phyloP scores from a whole-genome alignment of 2,329 filamentous ascomycete species.

The Beauveria pseudobassiana region DNA sequence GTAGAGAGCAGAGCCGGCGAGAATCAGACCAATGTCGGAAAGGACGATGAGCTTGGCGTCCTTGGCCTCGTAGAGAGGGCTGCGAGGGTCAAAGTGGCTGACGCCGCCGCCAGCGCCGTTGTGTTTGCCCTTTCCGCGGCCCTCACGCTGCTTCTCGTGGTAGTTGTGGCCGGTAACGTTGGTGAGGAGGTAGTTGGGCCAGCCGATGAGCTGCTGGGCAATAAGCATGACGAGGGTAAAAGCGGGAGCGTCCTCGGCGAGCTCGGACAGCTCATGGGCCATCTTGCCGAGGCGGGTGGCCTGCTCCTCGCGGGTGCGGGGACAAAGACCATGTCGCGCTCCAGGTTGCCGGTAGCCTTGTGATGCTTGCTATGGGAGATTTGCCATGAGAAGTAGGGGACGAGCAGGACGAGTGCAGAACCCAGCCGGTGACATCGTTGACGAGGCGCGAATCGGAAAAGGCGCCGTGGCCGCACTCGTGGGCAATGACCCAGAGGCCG shows the following conservation, averaged over 20 bases:
- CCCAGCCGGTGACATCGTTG: constrained; percentile 89
- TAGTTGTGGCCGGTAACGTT: constrained; percentile 96
- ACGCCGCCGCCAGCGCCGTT: constrained; percentile 77
- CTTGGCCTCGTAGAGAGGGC: constrained; percentile 85
- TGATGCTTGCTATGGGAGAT: constrained; percentile 99
- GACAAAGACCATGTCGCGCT: constrained; percentile 99
- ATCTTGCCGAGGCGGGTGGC: constrained; percentile 67
- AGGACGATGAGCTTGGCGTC: constrained; percentile 81
- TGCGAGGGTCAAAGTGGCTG: constrained; percentile 88
- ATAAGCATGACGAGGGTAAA: constrained; percentile 68
- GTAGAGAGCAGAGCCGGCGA: constrained; percentile 55
- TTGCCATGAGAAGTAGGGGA: constrained; percentile 99
- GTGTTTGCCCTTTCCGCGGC: constrained; percentile 83
- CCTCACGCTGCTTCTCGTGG: constrained; percentile 86
- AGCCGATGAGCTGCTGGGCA: constrained; percentile 82
- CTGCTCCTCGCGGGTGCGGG: constrained; percentile 77
- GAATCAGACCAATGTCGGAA: constrained; percentile 72
- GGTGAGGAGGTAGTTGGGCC: constrained; percentile 83
- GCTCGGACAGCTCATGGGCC: constrained; percentile 75
- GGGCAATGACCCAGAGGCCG: constrained; percentile 90
- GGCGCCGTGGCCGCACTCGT: constrained; percentile 95
- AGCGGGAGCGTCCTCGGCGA: constrained; percentile 91
- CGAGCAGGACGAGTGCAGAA: constrained; percentile 83
- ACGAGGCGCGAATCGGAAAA: constrained; percentile 88
- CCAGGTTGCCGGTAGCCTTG: constrained; percentile 96